phyloP scores from a whole-genome alignment of 2,329 filamentous ascomycete species.

The Calonectria ilicicola region DNA sequence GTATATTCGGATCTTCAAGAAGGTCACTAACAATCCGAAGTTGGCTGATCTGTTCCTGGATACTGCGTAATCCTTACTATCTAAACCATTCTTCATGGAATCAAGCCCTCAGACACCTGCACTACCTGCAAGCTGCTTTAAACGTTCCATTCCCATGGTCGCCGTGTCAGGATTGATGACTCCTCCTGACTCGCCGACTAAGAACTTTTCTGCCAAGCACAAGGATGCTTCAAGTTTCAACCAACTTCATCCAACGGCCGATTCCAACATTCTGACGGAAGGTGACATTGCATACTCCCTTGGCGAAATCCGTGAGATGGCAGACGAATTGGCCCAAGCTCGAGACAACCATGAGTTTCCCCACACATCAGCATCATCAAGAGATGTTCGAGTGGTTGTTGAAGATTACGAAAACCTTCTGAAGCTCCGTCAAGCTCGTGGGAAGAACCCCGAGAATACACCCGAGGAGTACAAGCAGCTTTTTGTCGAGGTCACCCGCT shows the following conservation, averaged over 20 bases:
- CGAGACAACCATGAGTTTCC: constrained; percentile 49
- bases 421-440: constrained; percentile 44
- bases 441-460: constrained; percentile 25
- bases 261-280: background rate
- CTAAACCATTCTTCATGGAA: background rate
- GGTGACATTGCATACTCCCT: constrained; percentile 12
- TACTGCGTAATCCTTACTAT: background rate
- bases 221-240: background rate
- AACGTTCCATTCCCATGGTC: background rate
- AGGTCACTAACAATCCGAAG: background rate
- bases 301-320: constrained; percentile 47
- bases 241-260: background rate
- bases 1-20: background rate
- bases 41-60: background rate
- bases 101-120: background rate
- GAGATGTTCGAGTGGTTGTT: constrained; percentile 41
- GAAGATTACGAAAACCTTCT: constrained; percentile 48
- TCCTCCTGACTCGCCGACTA: constrained; percentile 38
- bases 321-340: constrained; percentile 42
- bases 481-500: constrained; percentile 47
- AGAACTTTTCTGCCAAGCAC: constrained; percentile 18
- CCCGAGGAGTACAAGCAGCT: constrained; percentile 39
- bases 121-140: background rate
- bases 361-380: constrained; percentile 39
- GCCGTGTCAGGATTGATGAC: constrained; percentile 24